Conservation (phyloP, 345 rosid genomes). For the Leavenworthia alabamica region DNA sequence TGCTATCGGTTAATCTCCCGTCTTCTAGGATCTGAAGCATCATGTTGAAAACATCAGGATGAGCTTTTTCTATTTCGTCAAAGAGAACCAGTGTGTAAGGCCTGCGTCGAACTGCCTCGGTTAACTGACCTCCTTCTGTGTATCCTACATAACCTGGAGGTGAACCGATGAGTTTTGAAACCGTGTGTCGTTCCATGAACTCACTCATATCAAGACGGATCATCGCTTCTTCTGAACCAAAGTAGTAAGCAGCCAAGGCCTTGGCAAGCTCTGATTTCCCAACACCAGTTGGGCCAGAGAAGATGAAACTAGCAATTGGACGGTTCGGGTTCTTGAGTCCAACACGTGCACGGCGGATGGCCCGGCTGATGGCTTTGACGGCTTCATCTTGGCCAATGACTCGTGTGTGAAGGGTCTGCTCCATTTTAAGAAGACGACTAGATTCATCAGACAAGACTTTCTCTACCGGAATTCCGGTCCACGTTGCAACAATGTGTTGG, state of each 20-base stretch:
- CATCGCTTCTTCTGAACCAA: slow-evolving; percentile 98
- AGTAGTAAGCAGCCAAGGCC: slow-evolving; percentile 89
- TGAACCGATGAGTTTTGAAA: slow-evolving; percentile 94
- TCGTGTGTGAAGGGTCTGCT: slow-evolving; percentile 84
- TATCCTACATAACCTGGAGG: slow-evolving; percentile 99
- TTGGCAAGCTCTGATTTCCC: slow-evolving; percentile 98
- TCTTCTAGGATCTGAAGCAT: slow-evolving; percentile 99
- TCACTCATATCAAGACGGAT: slow-evolving; percentile 98
- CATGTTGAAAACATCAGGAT: slow-evolving; percentile 97
- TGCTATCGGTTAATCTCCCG: slow-evolving; percentile 94
- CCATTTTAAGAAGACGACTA: slow-evolving; percentile 91
- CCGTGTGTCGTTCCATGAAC: slow-evolving; percentile 97
- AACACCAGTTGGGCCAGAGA: slow-evolving; percentile 99
- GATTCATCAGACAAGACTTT: slow-evolving; percentile 96
- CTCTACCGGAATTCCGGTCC: slow-evolving; percentile 99
- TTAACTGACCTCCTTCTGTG: slow-evolving; percentile 94
- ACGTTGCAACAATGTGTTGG: slow-evolving; percentile 84
- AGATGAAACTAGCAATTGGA: slow-evolving; percentile 96
- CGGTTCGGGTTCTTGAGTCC: slow-evolving; percentile 94
- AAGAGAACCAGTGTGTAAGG: slow-evolving; percentile 89
- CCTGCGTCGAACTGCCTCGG: slow-evolving; percentile 94
- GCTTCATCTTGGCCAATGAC: slow-evolving; percentile 99
- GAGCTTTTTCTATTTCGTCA: slow-evolving; percentile 98
- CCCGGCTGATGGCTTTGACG: slow-evolving; percentile 87
- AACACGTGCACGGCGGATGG: slow-evolving; percentile 95